phyloP scores from a whole-genome alignment of 768 basidiomycete species.

The Rhodosporidiobolus sp. region DNA sequence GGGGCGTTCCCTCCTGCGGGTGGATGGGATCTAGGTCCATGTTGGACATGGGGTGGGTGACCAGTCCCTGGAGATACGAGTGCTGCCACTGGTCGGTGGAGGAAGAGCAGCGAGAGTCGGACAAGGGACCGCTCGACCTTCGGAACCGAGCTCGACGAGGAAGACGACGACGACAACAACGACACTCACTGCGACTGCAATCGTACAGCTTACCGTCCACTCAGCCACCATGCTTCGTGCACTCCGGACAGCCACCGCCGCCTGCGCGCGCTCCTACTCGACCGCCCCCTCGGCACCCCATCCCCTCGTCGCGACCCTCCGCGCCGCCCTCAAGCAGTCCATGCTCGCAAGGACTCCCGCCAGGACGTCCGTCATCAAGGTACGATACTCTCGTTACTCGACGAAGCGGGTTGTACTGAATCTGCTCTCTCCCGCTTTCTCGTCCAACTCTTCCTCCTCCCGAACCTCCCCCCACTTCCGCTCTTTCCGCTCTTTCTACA shows the following conservation, averaged over 20 bases:
- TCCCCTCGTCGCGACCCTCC: slow-evolving; percentile 20
- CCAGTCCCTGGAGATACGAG: too few relatives aligned
- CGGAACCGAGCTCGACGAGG: not conserved
- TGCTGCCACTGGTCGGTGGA: too few relatives aligned
- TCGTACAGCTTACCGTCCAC: not conserved
- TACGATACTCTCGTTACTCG: not conserved
- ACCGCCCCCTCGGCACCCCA: not conserved
- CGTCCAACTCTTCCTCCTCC: too few relatives aligned
- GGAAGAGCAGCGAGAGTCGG: too few relatives aligned
- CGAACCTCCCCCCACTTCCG: not conserved
- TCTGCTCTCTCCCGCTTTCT: too few relatives aligned
- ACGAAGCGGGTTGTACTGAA: too few relatives aligned
- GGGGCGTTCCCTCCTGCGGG: not conserved
- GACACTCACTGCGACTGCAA: not conserved
- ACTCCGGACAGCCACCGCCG: not conserved
- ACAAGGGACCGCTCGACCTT: too few relatives aligned
- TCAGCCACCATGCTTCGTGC: slow-evolving; percentile 1
- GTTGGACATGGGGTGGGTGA: too few relatives aligned
- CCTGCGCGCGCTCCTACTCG: not conserved
- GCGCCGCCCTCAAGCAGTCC: slow-evolving; percentile 21
- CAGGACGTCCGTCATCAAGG: slow-evolving; percentile 23
- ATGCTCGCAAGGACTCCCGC: slow-evolving; percentile 23
- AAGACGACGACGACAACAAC: not conserved
- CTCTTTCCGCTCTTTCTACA: not conserved
- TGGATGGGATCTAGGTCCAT: not conserved